Conservation (phyloP, 495 filamentous ascomycete genomes). For the Hypoxylon fuscum region DNA sequence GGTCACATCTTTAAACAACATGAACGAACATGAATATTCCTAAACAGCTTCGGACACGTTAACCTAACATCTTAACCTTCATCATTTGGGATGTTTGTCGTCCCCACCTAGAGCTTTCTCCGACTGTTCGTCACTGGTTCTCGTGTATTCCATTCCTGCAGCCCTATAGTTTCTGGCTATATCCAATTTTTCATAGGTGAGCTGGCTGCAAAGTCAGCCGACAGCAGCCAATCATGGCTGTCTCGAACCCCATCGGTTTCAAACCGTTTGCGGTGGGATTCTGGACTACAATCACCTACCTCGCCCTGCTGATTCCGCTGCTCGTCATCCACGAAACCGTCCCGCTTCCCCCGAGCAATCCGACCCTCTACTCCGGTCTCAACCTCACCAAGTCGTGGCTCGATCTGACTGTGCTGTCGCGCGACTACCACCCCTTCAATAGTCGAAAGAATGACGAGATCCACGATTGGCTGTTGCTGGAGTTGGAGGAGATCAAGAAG, state of each 20-base stretch:
- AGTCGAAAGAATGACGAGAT: constrained; percentile 82
- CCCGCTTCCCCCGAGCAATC: constrained; percentile 70
- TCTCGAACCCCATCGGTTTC: constrained; percentile 61
- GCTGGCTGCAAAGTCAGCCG: constrained; percentile 19
- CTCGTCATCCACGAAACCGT: constrained; percentile 78
- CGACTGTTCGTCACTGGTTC: constrained; percentile 20
- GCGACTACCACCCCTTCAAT: constrained; percentile 87
- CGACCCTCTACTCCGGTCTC: constrained; percentile 65
- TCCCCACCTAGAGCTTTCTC: constrained; percentile 31
- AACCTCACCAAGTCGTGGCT: constrained; percentile 87
- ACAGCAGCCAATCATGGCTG: constrained; percentile 42
- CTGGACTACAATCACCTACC: constrained; percentile 73
- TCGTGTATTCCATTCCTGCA: constrained; percentile 25
- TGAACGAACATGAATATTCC: constrained; percentile 17
- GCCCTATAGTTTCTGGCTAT: constrained; percentile 24
- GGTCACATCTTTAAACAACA: background rate
- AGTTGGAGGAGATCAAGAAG: constrained; percentile 73
- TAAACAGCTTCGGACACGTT: background rate
- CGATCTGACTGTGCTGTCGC: constrained; percentile 79
- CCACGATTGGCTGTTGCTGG: constrained; percentile 75
- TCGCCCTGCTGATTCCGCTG: constrained; percentile 73
- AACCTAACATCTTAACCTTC: background rate
- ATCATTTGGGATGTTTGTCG: constrained; percentile 28
- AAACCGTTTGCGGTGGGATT: constrained; percentile 74
- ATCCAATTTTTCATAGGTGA: constrained; percentile 27